Conservation (phyloP, 2,329 filamentous ascomycete genomes). For the Cytospora mali region DNA sequence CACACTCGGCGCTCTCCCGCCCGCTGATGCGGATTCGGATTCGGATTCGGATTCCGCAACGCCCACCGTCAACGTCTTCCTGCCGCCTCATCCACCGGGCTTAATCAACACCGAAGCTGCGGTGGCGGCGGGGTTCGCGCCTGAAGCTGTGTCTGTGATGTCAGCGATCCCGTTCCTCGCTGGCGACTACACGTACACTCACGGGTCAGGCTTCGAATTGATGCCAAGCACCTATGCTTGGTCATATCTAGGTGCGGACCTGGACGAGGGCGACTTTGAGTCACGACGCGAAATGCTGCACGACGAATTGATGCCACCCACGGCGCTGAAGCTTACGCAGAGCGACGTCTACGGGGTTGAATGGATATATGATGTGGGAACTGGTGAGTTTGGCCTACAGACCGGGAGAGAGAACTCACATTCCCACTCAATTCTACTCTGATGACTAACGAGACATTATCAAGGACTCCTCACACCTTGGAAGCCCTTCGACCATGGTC, state of each 20-base stretch:
- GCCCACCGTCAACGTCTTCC: not conserved
- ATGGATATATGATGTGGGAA: slow-evolving; percentile 1
- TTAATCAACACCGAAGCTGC: not conserved
- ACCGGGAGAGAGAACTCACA: not conserved
- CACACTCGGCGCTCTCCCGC: not conserved
- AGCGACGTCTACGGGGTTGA: not conserved
- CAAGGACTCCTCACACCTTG: not conserved
- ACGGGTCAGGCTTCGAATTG: not conserved
- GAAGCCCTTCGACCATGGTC: not conserved
- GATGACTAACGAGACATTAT: not conserved
- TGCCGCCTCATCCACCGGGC: not conserved
- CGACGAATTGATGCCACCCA: slow-evolving; percentile 1
- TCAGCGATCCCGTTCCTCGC: not conserved
- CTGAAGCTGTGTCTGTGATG: not conserved
- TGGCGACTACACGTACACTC: not conserved
- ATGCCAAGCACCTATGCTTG: not conserved
- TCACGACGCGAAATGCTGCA: not conserved
- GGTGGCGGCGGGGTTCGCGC: not conserved
- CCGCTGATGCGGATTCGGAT: not conserved
- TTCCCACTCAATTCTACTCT: not conserved
- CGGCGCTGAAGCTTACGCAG: slow-evolving; percentile 1
- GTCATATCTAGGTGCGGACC: slow-evolving; percentile 1
- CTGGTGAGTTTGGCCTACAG: not conserved
- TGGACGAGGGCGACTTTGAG: slow-evolving; percentile 5
- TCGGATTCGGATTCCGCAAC: not conserved